Percentiles rank a stretch among this genome's conserved stretches.
Evolutionary conservation across 2,329 filamentous ascomycete species (phyloP).

Genomic region (Xylariaceae sp.): DNA sequence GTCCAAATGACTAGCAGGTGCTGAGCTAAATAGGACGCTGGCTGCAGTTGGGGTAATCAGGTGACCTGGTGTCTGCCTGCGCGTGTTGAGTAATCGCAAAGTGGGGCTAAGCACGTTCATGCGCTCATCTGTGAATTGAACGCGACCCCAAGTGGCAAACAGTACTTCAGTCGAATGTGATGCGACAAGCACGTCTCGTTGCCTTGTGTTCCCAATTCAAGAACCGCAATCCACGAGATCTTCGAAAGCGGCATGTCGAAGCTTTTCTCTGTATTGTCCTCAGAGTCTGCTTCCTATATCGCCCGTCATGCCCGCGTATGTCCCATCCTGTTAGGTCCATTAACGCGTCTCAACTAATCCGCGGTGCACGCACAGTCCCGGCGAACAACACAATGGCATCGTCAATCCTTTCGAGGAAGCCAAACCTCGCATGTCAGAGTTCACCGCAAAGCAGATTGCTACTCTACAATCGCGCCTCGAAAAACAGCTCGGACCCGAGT

Average conservation of each 20-base stretch:
- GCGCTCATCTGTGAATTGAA: conserved; percentile 3
- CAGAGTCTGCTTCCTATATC: neutral
- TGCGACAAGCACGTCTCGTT: neutral
- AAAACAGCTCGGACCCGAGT: conserved; percentile 93
- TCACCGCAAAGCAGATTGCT: conserved; percentile 86
- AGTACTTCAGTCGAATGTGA: neutral
- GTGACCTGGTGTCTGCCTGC: conserved; percentile 20
- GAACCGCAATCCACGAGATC: too few relatives aligned
- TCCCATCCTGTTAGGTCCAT: conserved; percentile 1
- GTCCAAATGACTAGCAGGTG: too few relatives aligned
- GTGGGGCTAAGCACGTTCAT: conserved; percentile 3
- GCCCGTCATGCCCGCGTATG: conserved; percentile 26
- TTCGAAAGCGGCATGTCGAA: neutral
- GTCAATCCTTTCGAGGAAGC: conserved; percentile 79
- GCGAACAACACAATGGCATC: conserved; percentile 62
- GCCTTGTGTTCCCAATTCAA: too few relatives aligned
- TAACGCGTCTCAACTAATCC: conserved; percentile 17
- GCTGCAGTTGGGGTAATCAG: conserved; percentile 4
- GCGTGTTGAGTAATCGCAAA: conserved; percentile 13
- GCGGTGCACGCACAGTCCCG: conserved; percentile 46
- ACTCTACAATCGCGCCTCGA: conserved; percentile 82
- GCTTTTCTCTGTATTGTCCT: too few relatives aligned
- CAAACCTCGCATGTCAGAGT: conserved; percentile 66
- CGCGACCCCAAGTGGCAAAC: neutral
- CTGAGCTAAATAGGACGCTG: too few relatives aligned